phyloP scores from a whole-genome alignment of 805 yeast species.

The Candida verbasci region DNA sequence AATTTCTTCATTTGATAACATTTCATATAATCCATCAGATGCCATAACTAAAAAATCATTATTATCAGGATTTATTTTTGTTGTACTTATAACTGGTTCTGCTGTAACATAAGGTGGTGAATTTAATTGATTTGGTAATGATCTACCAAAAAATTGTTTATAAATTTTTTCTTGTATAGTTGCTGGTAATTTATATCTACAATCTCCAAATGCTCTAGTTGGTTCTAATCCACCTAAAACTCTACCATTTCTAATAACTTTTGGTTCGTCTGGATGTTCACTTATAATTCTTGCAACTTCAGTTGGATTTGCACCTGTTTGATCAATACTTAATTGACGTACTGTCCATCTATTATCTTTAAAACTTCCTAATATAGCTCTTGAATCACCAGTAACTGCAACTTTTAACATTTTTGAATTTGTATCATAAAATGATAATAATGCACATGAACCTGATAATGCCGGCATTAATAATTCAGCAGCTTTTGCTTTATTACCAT shows the following conservation, averaged over 20 bases:
- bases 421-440: constrained; percentile 83
- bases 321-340: constrained; percentile 80
- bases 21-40: constrained; percentile 89
- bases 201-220: constrained; percentile 95
- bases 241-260: constrained; percentile 80
- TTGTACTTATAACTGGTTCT: constrained; percentile 85
- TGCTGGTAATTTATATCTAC: constrained; percentile 81
- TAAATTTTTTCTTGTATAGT: constrained; percentile 71
- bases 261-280: constrained; percentile 91
- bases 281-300: constrained; percentile 78
- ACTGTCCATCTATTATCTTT: constrained; percentile 81
- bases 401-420: constrained; percentile 67
- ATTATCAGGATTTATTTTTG: constrained; percentile 63
- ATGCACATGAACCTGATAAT: constrained; percentile 90
- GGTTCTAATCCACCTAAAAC: constrained; percentile 93
- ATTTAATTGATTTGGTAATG: constrained; percentile 64
- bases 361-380: constrained; percentile 81
- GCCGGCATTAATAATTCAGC: constrained; percentile 86
- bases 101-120: constrained; percentile 99
- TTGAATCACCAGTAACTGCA: constrained; percentile 94
- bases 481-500: constrained; percentile 64
- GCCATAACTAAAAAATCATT: constrained; percentile 89
- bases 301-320: constrained; percentile 86
- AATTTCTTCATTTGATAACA: constrained; percentile 88
- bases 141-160: constrained; percentile 75